A percentile compares a stretch with the other conserved stretches of the same genome.
These are phyloP conservation scores for Podaxis pistillaris DNA, from an alignment of 768 basidiomycete genomes.

Conservation along the genomic window DNA sequence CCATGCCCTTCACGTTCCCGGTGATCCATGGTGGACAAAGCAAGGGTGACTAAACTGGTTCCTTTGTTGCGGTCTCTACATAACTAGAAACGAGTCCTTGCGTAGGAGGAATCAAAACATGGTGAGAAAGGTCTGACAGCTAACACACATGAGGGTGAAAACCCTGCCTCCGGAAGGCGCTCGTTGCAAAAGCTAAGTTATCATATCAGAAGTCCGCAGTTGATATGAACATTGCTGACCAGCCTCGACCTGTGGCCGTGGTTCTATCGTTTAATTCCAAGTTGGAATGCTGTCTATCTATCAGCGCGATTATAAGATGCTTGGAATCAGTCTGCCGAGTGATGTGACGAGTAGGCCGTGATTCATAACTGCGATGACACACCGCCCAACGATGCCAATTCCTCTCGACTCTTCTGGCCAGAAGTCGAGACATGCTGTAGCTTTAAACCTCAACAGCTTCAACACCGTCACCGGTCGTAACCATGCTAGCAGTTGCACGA, in stretches of 20 bases:
- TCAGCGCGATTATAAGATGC: not conserved
- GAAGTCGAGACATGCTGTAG: not conserved
- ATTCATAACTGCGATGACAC: not conserved
- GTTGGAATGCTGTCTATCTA: not conserved
- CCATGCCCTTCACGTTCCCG: not conserved
- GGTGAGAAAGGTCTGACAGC: not conserved
- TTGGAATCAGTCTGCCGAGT: not conserved
- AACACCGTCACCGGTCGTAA: not conserved
- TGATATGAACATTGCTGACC: constrained; percentile 1
- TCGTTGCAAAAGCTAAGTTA: not conserved
- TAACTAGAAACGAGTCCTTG: not conserved
- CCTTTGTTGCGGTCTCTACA: not conserved
- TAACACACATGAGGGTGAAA: not conserved
- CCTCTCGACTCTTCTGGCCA: not conserved
- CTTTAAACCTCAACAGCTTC: not conserved
- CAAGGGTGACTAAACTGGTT: not conserved
- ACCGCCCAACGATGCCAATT: not conserved
- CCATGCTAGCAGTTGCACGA: not conserved
- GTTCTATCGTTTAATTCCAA: constrained; percentile 2
- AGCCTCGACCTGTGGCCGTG: not conserved
- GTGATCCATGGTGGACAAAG: not conserved
- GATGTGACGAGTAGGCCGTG: not conserved
- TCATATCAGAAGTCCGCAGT: constrained; percentile 9
- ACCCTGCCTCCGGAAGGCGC: not conserved
- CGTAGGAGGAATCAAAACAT: not conserved